These are phyloP conservation scores for Penicillium manginii DNA, from an alignment of 495 filamentous ascomycete species.

Conservation along the genomic window DNA sequence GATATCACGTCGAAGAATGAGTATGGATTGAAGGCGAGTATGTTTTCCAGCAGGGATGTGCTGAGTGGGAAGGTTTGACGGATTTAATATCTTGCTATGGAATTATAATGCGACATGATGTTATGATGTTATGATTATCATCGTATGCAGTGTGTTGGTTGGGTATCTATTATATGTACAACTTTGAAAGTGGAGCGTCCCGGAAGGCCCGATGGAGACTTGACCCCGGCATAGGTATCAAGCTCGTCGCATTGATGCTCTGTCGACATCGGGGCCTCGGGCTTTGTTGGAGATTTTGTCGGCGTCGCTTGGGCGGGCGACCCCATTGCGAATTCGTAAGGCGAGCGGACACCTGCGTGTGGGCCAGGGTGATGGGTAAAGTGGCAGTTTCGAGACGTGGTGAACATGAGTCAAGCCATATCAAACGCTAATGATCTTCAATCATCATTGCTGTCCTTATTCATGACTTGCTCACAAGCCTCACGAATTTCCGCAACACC, in stretches of 20 bases:
- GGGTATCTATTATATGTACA: slow-evolving; percentile 6
- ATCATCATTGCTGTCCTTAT: slow-evolving; percentile 30
- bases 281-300: no score
- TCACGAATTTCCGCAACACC: slow-evolving; percentile 62
- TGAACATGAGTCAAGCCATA: neutral
- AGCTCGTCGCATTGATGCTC: no score
- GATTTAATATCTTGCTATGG: slow-evolving; percentile 3
- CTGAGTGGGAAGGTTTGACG: slow-evolving; percentile 33
- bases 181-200: neutral
- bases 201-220: neutral
- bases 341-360: no score
- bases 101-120: neutral
- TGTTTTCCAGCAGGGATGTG: slow-evolving; percentile 50
- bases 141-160: neutral
- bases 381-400: no score
- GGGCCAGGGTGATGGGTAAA: no score
- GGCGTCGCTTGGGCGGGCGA: no score
- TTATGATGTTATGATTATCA: neutral
- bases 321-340: no score
- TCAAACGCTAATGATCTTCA: slow-evolving; percentile 19
- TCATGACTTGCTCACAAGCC: slow-evolving; percentile 62
- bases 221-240: neutral
- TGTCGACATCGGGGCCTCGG: no score
- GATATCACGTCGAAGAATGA: slow-evolving; percentile 67
- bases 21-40: slow-evolving; percentile 65